These are phyloP conservation scores for Lactifluus volemus DNA, from an alignment of 768 basidiomycete genomes.

Conservation along the genomic window DNA sequence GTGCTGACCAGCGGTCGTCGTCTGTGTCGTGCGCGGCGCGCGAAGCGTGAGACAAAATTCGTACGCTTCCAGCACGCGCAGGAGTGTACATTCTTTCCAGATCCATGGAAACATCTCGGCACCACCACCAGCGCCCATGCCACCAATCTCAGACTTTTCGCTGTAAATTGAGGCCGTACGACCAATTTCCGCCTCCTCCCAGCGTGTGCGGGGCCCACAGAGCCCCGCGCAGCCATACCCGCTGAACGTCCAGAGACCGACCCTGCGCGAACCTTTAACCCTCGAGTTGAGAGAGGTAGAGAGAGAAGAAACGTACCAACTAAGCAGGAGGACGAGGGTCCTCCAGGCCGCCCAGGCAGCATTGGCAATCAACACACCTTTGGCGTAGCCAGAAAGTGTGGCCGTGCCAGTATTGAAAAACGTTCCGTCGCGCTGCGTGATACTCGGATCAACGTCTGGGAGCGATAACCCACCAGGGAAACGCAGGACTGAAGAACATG, in stretches of 20 bases:
- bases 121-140: not conserved
- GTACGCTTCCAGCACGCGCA: slow-evolving; percentile 69
- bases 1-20: slow-evolving; percentile 26
- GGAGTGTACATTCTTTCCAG: slow-evolving; percentile 65
- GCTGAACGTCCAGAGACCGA: slow-evolving; percentile 73
- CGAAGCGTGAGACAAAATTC: slow-evolving; percentile 63
- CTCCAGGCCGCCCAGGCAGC: slow-evolving; percentile 72
- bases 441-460: no score
- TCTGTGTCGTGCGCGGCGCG: slow-evolving; percentile 22
- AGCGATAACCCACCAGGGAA: no score
- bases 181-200: slow-evolving; percentile 74
- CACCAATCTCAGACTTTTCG: slow-evolving; percentile 30
- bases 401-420: no score
- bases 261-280: slow-evolving; percentile 32
- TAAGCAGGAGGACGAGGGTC: slow-evolving; percentile 41
- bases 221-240: slow-evolving; percentile 73
- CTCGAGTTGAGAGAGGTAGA: slow-evolving; percentile 38
- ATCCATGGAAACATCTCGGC: slow-evolving; percentile 56
- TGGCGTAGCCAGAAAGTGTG: no score
- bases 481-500: slow-evolving; percentile 43
- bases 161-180: slow-evolving; percentile 46
- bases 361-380: no score
- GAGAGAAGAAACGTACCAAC: slow-evolving; percentile 24
- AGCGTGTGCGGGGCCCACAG: slow-evolving; percentile 73
- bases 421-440: no score